Evolutionary conservation across 306 rosid genomes (phyloP).

Genomic region (Oemleria cerasiformis): DNA sequence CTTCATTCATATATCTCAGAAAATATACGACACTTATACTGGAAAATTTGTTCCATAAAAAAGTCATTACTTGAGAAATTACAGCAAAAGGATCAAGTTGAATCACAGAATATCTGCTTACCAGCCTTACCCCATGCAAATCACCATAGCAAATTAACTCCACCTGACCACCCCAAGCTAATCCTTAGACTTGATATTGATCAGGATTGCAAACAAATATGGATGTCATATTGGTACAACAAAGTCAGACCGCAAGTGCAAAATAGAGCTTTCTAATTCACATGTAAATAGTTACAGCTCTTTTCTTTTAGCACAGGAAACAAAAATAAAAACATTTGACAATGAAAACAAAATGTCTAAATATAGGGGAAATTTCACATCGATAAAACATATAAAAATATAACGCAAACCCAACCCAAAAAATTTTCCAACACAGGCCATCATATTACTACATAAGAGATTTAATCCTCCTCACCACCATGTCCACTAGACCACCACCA

Average conservation of each 20-base stretch:
- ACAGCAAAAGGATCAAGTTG: not conserved
- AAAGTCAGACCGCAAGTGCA: not conserved
- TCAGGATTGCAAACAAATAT: not conserved
- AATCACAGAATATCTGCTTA: not conserved
- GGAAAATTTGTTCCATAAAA: too few relatives aligned
- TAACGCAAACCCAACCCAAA: constrained; percentile 28
- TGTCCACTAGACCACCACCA: constrained; percentile 23
- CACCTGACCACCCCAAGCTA: constrained; percentile 8
- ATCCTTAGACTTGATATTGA: constrained; percentile 2
- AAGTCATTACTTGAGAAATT: not conserved
- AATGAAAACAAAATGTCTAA: not conserved
- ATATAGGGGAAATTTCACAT: constrained; percentile 14
- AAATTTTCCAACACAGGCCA: constrained; percentile 31
- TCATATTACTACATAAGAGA: constrained; percentile 28
- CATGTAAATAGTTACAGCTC: constrained; percentile 1
- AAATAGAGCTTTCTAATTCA: not conserved
- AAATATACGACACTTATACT: not conserved
- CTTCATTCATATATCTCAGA: not conserved
- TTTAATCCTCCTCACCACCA: constrained; percentile 26
- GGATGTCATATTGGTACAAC: not conserved
- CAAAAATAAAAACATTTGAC: too few relatives aligned
- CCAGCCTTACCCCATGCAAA: not conserved
- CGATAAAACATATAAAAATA: constrained; percentile 12
- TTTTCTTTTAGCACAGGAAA: too few relatives aligned
- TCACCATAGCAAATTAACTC: not conserved